Evolutionary conservation across 2,329 filamentous ascomycete species (phyloP), one percentile per base, ranked within the genome.

Genomic region (Bertia moriformis): DNA sequence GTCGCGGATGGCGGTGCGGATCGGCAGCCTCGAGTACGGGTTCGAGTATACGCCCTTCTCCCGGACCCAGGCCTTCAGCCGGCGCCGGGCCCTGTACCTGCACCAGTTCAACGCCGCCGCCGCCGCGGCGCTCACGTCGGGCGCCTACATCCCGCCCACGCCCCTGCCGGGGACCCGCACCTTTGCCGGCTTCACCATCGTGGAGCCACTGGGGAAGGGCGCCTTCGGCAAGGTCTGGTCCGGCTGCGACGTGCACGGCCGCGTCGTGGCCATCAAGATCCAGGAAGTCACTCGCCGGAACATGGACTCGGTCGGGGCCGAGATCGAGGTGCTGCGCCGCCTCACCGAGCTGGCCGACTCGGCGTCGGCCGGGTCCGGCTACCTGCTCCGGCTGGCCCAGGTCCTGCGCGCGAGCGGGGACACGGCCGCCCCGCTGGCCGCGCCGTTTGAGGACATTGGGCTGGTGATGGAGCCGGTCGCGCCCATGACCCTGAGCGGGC

Each of bases 241-340:
- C 18, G 33, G 10, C 18, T 7, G 7, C 7, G 18, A 36, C 33
- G n/a, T 18, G 7, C n/a, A 18, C 10, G 18, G 18, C 18, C 7
- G 18, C 7, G 33, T 36, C n/a, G 33, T 36, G n/a, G 33, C 33
- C 33, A 36, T 36, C 33, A 36, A 36, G 18, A 36, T 18, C n/a
- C n/a, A 15, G n/a, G 33, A 36, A 14, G 33, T 36, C n/a, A 36
- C 7, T 14, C 7, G 14, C 7, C 7, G 14, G 33, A 36, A 36
- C 18, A 7, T 7, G n/a, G 33, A 7, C n/a, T 7, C 7, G 7
- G 33, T 36, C 10, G 14, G 18, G 7, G 14, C 7, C 7, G 33
- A 36, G 18, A 15, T 36, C 18, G n/a, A 7, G 10, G n/a, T 15
- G 33, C 18, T 15, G n/a, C 33, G 14, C 10, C 7, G 14, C 7